Evolutionary conservation across 2,329 filamentous ascomycete species (phyloP).

Genomic region (Aureobasidium sp.): DNA sequence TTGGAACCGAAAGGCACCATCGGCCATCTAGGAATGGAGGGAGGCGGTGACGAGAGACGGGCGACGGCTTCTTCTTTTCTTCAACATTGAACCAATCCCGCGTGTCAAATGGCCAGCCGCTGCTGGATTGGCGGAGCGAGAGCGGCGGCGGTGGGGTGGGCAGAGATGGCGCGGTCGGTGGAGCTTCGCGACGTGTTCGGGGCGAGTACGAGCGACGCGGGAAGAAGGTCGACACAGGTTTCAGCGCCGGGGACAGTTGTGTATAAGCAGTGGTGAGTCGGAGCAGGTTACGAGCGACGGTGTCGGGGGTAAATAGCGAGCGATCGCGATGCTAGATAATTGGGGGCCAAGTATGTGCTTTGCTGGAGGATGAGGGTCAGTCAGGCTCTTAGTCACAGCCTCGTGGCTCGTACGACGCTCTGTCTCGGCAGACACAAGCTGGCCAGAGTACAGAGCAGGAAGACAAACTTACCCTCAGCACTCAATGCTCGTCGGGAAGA

Average conservation of each 20-base stretch:
- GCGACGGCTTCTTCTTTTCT: slow-evolving; percentile 39
- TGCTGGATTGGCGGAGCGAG: slow-evolving; percentile 10
- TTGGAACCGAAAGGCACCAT: slow-evolving; percentile 57
- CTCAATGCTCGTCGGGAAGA: slow-evolving; percentile 11
- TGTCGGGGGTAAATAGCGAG: slow-evolving; percentile 1
- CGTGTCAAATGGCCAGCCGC: slow-evolving; percentile 7
- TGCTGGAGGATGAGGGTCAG: not conserved
- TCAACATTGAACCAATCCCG: slow-evolving; percentile 35
- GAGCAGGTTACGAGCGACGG: not conserved
- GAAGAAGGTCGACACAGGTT: not conserved
- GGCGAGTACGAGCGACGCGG: not conserved
- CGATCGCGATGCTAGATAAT: not conserved
- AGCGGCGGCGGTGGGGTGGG: not conserved
- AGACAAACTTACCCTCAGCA: not conserved
- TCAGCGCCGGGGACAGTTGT: not conserved
- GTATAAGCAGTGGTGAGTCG: not conserved
- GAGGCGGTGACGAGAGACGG: slow-evolving; percentile 31
- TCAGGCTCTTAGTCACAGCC: not conserved
- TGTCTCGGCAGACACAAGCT: not conserved
- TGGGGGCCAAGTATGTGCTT: slow-evolving; percentile 4
- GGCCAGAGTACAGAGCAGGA: not conserved
- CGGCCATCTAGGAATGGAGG: slow-evolving; percentile 53
- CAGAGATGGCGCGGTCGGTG: not conserved
- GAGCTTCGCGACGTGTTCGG: slow-evolving; percentile 8
- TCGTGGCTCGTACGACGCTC: not conserved